Percentiles rank a stretch among this genome's conserved stretches.
Evolutionary conservation across 163 green algal genomes (phyloP).

Genomic region (Chlamydomonas reinhardtii): DNA sequence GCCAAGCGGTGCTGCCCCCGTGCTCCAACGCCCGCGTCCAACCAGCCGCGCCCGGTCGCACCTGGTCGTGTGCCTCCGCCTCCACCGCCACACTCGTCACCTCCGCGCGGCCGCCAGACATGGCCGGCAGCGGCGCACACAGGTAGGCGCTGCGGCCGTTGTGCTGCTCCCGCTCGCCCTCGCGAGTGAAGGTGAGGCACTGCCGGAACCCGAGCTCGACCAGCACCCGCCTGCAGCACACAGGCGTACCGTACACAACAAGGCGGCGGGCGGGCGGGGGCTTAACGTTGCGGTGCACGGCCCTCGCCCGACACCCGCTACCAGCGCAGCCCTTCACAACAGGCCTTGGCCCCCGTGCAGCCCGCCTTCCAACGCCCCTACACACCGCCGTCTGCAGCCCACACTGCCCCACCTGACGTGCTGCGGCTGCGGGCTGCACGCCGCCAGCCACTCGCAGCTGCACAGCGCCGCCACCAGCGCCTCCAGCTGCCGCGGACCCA

Average conservation of each 20-base stretch:
- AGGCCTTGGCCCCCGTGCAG: background rate
- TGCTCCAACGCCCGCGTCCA: no score
- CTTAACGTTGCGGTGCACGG: no score
- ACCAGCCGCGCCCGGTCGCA: no score
- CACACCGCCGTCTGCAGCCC: no score
- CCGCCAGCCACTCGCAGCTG: background rate
- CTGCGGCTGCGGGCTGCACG: background rate
- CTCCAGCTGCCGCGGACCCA: background rate
- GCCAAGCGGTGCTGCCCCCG: no score
- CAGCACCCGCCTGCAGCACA: background rate
- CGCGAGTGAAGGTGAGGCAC: background rate
- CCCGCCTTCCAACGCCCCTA: no score
- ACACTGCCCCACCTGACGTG: background rate
- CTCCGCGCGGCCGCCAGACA: background rate
- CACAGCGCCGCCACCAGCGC: background rate
- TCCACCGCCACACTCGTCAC: background rate
- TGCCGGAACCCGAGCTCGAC: background rate
- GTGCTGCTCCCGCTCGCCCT: no score
- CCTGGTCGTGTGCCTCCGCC: constrained; percentile 9
- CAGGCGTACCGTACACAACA: background rate
- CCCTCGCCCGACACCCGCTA: no score
- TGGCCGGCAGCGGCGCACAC: background rate
- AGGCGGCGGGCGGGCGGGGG: no score
- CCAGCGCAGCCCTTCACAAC: no score
- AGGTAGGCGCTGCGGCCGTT: background rate